Evolutionary conservation across 2,329 filamentous ascomycete species (phyloP).

Genomic region (Trichoderma sp.): DNA sequence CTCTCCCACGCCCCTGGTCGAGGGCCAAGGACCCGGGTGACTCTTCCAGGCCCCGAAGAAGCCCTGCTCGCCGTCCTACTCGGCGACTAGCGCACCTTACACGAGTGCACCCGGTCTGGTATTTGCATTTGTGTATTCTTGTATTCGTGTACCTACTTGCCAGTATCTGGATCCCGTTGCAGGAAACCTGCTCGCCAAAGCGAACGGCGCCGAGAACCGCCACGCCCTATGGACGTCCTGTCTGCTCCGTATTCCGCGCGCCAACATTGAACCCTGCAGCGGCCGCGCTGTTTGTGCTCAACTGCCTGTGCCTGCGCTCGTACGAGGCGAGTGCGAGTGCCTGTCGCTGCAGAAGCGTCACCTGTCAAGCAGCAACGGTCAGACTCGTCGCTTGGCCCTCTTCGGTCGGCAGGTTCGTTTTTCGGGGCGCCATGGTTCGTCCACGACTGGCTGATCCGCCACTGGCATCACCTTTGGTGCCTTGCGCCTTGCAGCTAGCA

Average conservation of each 20-base stretch:
- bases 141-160: background rate
- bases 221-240: background rate
- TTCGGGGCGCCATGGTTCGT: slow-evolving; percentile 10
- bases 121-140: background rate
- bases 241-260: slow-evolving; percentile 10
- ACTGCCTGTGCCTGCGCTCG: background rate
- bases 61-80: slow-evolving; percentile 12
- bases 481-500: slow-evolving; percentile 11
- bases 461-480: slow-evolving; percentile 11
- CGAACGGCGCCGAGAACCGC: slow-evolving; percentile 16
- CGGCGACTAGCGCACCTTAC: background rate
- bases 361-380: slow-evolving; percentile 9
- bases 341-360: slow-evolving; percentile 4
- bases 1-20: slow-evolving; percentile 19
- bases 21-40: slow-evolving; percentile 23
- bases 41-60: slow-evolving; percentile 19
- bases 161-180: background rate
- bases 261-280: slow-evolving; percentile 6
- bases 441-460: slow-evolving; percentile 16
- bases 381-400: background rate
- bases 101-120: background rate
- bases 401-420: background rate
- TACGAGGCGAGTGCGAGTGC: background rate
- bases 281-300: background rate
- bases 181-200: slow-evolving; percentile 7